A percentile compares a stretch with the other conserved stretches of the same genome.
These are phyloP conservation scores for Penicillium sp. DNA, from an alignment of 2,329 filamentous ascomycete genomes.

Conservation along the genomic window DNA sequence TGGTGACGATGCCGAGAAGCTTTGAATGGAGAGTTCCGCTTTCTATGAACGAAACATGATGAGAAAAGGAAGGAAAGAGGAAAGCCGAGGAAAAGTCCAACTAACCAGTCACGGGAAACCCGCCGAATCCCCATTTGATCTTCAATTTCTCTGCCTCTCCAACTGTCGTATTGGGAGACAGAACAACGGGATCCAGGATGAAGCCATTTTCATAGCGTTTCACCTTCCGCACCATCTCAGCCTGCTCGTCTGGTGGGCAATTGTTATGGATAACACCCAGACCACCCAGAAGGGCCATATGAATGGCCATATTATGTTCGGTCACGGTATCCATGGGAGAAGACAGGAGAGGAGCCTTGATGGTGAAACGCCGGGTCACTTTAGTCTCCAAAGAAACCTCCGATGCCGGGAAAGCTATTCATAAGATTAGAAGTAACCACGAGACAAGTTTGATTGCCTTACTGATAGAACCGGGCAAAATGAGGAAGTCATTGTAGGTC, in stretches of 20 bases:
- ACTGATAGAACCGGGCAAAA: slow-evolving; percentile 95
- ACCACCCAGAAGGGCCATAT: slow-evolving; percentile 63
- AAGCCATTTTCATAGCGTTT: slow-evolving; percentile 99
- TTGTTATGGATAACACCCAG: slow-evolving; percentile 95
- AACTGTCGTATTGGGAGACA: slow-evolving; percentile 82
- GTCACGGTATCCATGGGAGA: too few relatives aligned
- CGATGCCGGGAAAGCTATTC: slow-evolving; percentile 78
- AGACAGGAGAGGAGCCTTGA: slow-evolving; percentile 61
- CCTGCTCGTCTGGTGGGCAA: slow-evolving; percentile 94
- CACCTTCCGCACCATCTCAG: slow-evolving; percentile 98
- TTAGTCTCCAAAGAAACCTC: slow-evolving; percentile 85
- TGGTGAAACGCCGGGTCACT: slow-evolving; percentile 88
- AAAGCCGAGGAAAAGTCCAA: background rate
- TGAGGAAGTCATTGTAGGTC: slow-evolving; percentile 98
- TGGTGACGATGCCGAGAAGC: slow-evolving; percentile 95
- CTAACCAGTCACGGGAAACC: slow-evolving; percentile 98
- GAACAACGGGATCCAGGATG: slow-evolving; percentile 92
- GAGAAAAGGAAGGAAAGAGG: slow-evolving; percentile 8
- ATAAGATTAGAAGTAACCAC: background rate
- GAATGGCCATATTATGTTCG: slow-evolving; percentile 79
- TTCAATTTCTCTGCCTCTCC: slow-evolving; percentile 88
- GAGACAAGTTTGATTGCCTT: slow-evolving; percentile 27
- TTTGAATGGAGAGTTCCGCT: slow-evolving; percentile 90
- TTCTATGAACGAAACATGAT: slow-evolving; percentile 56
- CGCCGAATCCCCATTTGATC: slow-evolving; percentile 97